Conservation (phyloP, 73 alveolate genomes). For the Paramecium sonneborni region DNA sequence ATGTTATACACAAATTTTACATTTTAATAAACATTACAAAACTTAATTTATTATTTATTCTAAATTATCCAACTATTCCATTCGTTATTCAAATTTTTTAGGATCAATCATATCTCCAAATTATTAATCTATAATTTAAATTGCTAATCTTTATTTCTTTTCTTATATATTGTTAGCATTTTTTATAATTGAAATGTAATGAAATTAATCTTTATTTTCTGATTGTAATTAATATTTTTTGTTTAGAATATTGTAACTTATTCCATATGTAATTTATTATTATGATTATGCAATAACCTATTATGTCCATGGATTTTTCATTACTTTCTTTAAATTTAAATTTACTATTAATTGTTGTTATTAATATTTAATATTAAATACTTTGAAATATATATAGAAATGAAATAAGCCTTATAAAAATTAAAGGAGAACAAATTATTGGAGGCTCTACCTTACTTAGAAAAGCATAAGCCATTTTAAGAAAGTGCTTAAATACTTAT, state of each 20-base stretch:
- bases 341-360: too few species aligned
- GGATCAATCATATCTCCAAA: constrained; percentile 33
- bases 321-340: neutral
- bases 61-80: neutral
- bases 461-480: constrained; percentile 10
- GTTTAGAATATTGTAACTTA: neutral
- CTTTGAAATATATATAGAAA: neutral
- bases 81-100: neutral
- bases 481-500: neutral
- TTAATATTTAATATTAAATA: neutral
- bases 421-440: neutral
- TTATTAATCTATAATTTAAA: neutral
- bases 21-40: neutral
- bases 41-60: neutral
- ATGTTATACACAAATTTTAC: neutral
- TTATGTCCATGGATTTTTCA: constrained; percentile 27
- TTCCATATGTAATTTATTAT: neutral
- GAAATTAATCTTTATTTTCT: neutral
- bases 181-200: neutral
- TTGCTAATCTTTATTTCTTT: neutral
- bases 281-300: neutral
- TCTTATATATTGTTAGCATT: constrained; percentile 2
- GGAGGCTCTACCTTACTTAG: neutral
- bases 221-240: neutral
- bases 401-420: neutral